A percentile compares a stretch with the other conserved stretches of the same genome.
phyloP scores from a whole-genome alignment of 2,329 filamentous ascomycete species.

The Trichoderma endophyticum region DNA sequence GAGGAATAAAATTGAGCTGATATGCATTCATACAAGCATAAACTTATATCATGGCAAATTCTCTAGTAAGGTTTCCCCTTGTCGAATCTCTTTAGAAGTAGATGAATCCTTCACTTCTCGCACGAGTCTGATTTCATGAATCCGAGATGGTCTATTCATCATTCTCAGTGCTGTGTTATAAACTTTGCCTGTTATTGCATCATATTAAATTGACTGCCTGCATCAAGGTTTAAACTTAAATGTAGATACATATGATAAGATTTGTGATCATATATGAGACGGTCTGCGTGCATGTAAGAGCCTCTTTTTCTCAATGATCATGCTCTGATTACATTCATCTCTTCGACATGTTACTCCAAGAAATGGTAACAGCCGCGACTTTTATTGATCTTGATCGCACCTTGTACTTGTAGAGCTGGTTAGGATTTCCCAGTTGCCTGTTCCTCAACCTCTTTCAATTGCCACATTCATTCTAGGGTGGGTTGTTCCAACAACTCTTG shows the following conservation, averaged over 20 bases:
- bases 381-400: too few species aligned
- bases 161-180: neutral
- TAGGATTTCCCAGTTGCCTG: too few species aligned
- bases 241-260: neutral
- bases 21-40: neutral
- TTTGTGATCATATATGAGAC: neutral
- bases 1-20: neutral
- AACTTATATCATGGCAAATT: neutral
- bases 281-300: neutral
- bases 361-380: too few species aligned
- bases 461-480: too few species aligned
- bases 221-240: too few species aligned
- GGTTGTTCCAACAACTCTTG: too few species aligned
- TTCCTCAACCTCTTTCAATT: too few species aligned
- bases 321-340: too few species aligned
- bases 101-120: neutral
- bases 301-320: neutral
- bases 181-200: neutral
- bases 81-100: neutral
- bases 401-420: rapidly evolving
- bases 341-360: too few species aligned
- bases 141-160: neutral
- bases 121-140: neutral
- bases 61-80: neutral
- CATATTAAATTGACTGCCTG: neutral